Base-by-base conservation (phyloP, 371 early-diverging fungal species). In the Circinella minor region DNA sequence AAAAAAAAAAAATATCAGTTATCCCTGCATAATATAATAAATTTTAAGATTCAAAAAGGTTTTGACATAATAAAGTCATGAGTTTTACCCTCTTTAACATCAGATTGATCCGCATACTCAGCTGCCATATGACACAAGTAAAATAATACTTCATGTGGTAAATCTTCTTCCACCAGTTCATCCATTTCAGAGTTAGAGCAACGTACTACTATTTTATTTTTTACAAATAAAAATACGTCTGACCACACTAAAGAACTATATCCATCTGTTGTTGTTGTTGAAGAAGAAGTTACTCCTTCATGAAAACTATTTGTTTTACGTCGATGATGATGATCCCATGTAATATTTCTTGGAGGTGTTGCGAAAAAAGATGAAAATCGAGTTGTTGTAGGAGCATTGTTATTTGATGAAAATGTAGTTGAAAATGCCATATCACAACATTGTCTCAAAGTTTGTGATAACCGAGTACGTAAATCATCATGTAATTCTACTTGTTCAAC, bases 401-500 rank as follows among this genome's bases (percentile, higher is more conserved):
- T 43, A 43, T 43, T 43, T 9, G 6, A 9, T 6, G 43, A 43
- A 9, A 47, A 36, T 66, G 15, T 20, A 68, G 18, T 37, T 69
- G 71, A 47, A 70, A 72, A 76, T 4, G 69, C 66, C 27, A 66
- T 57, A 27, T 79, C 69, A 60, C 82, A 82, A 27, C 75, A 73
- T 7, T 70, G 67, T 2, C 49, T 55, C 39, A 85, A 55, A 43
- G 55, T 69, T 17, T 78, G 74, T 36, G 65, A 71, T 34, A 82
- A 39, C 7, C 79, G 72, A 17, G 48, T 37, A 20, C 75, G 66
- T 6, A 85, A 67, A 71, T 85, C 83, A 13, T 82, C 81, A 36
- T 75, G 74, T 14, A 82, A 67, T 63, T 81, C 77, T 3, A 85
- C 74, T 49, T 76, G 82, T 43, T 85, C 83, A 37, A 80, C 76